Evolutionary conservation across 2,329 filamentous ascomycete species (phyloP).

Genomic region (Botrytis hyacinthi): DNA sequence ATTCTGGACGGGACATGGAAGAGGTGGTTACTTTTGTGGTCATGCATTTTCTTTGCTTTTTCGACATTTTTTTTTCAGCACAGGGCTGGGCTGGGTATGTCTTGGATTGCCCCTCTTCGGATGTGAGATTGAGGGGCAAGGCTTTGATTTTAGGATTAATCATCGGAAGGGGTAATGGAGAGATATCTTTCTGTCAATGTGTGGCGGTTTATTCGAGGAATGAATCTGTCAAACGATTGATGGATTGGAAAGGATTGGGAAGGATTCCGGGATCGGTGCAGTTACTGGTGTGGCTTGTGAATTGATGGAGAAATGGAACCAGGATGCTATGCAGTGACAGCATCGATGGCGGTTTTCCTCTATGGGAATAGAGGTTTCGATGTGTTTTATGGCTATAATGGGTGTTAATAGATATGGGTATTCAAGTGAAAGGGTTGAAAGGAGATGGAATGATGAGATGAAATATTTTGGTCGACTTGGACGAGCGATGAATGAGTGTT

Average conservation of each 20-base stretch:
- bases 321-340: not conserved
- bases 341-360: not conserved
- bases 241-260: not conserved
- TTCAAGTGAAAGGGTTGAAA: not conserved
- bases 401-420: not conserved
- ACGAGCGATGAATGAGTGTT: not conserved
- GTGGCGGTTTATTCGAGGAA: not conserved
- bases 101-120: slow-evolving; percentile 3
- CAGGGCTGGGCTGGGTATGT: not conserved
- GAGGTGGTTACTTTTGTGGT: not conserved
- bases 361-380: not conserved
- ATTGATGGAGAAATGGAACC: not conserved
- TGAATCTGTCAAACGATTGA: not conserved
- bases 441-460: not conserved
- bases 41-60: not conserved
- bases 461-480: not conserved
- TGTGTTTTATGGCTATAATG: not conserved
- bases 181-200: not conserved
- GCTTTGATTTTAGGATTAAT: not conserved
- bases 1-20: not conserved
- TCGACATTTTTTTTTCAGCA: not conserved
- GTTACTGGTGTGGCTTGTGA: slow-evolving; percentile 1
- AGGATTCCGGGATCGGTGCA: not conserved
- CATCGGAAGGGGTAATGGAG: not conserved
- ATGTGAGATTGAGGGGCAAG: not conserved